Base-by-base conservation (phyloP, 78 protist species). In the Pigoraptor vietnamica region DNA sequence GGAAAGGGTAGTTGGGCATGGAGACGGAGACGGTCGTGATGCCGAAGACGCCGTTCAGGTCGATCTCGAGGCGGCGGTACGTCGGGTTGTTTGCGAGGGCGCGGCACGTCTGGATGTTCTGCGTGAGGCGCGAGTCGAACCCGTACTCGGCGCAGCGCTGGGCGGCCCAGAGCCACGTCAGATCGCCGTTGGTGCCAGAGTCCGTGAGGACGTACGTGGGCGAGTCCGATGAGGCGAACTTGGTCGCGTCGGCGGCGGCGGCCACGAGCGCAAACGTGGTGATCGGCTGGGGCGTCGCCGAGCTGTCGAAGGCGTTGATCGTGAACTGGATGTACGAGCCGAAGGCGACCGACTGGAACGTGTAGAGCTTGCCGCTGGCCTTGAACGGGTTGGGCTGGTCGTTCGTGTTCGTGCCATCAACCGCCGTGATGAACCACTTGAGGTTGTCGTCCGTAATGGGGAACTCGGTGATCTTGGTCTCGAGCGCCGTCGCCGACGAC, bases 101-200 rank as follows among this genome's bases (percentile, higher is more conserved):
- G 24, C 23, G 23, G 88, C 88, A 83, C 39, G 24, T 19, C 36
- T 32, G 86, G 33, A 81, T 19, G 86, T 81, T 81, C 86, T 81
- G 67, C 67, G 14, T 14, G 14, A 48, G 67, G 67, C 67, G 67
- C 6, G 67, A 48, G 29, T 48, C 67, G 67, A 14, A 48, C 14
- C 29, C 14, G 88, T 79, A 79, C 84, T 79, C 84, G 84, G 84
- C 84, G 84, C 84, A 79, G 10, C 84, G 84, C 84, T 79, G 34
- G n/a, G 84, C 84, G 10, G 84, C 21, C 84, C 84, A 79, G 35
- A 25, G 21, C 32, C 32, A 14, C 21, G 23, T 6, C 39, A 83
- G 21, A 32, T 83, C 88, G 88, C 9, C 39, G 88, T 83, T 83
- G 39, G 1, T 14, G 38, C 39, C 84, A 79, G 32, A 79, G 67